Evolutionary conservation across 2,329 filamentous ascomycete genomes (phyloP), one percentile per base, ranked within the genome.

Genomic region (Dothideomycetidae sp.): DNA sequence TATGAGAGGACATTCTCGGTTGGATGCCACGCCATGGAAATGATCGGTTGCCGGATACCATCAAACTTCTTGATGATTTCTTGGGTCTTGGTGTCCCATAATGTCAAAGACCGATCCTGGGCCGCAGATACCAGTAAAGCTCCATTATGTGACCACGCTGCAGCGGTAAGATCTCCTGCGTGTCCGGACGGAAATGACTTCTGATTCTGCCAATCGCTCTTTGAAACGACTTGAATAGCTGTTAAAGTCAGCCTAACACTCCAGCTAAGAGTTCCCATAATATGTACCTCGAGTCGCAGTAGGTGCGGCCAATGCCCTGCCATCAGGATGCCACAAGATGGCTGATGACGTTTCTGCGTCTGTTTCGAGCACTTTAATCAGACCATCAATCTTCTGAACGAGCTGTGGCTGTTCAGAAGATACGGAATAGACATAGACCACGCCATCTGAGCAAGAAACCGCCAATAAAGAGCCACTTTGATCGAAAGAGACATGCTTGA

Each of bases 61-160:
- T 88, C 81, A 48, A 82, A 70, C 45, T 75, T 76, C 42, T 80
- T 76, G 39, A 96, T 61, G 21, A 93, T 69, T 35, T 73, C 81
- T 57, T 94, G 88, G 1, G 81, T 83, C 56, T 80, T 85, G 2
- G 82, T 79, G 52, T 94, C 84, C 90, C 92, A 98, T 2, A 98
- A 64, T 16, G 81, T 55, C 3, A 92, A 61, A 53, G 75, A 82
- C 13, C 70, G 62, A 46, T 69, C 64, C 21, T 64, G 58, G n/a
- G 64, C 67, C 3, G 70, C 67, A 12, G 67, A 72, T 11, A 77
- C 84, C 14, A 98, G 66, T 50, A 98, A 67, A 1, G 86, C 82
- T 28, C 90, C 90, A 53, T 98, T 98, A 2, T 85, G 84, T 10
- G 88, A 93, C 90, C 90, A 98, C 23, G 81, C 76, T 23, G 92